Base-by-base conservation (phyloP, 1,284 basidiomycete species). In the Marasmius oreades region DNA sequence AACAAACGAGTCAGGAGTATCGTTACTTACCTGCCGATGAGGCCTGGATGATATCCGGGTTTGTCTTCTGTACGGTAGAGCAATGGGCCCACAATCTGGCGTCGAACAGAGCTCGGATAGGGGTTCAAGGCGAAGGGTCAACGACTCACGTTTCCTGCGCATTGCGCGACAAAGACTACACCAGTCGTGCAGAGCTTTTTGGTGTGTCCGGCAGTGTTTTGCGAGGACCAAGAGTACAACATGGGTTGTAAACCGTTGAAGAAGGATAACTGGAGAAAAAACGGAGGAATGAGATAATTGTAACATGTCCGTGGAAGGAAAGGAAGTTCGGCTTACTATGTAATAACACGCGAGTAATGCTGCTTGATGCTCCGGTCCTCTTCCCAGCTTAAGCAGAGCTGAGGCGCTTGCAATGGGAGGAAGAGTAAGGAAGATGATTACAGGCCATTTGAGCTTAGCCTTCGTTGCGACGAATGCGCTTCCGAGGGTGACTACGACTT, bases 401-500 rank as follows among this genome's bases (percentile, higher is more conserved):
- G 69, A 59, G 7, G 71, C 70, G 44, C 73, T 73, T 10, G 66
- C 74, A 39, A 78, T 77, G 1, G 76, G 70, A 4, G 73, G 71
- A 11, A 77, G 63, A 18, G 68, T 67, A 14, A 74, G 63, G 26
- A 61, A 67, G 59, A 80, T 74, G 31, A 81, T 62, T 24, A 81
- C 76, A 14, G 79, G 78, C 70, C 73, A 80, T 57, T 79, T 75
- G 31, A 79, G 67, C 65, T 79, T 79, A 62, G 77, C 72, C 55
- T 69, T 70, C 59, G 74, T 78, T 23, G 77, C 76, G 34, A 80
- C 63, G 44, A 62, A 73, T 36, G 76, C 79, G 5, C 71, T 63
- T 37, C 67, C 44, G 22, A 80, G 63, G 43, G 75, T 74, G 28
- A 73, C 45, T 57, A 75, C 61, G 48, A 82, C 73, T 62, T 78